Evolutionary conservation across 768 basidiomycete species (phyloP).

Genomic region (Lactarius hatsudake): DNA sequence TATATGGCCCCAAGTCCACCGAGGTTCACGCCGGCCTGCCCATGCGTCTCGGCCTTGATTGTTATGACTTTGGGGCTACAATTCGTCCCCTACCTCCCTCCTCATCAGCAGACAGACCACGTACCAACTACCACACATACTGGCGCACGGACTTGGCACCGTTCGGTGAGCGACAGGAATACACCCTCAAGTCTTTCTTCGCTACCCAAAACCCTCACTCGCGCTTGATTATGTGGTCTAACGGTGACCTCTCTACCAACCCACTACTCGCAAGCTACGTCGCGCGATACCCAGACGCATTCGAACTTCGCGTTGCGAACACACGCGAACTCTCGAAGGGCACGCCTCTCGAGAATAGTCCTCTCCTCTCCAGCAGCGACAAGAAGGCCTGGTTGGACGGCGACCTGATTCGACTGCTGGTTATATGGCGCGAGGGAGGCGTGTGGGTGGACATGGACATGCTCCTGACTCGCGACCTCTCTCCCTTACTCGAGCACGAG

Average conservation of each 20-base stretch:
- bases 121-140: constrained; percentile 83
- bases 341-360: constrained; percentile 71
- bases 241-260: constrained; percentile 65
- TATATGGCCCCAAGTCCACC: constrained; percentile 63
- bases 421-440: constrained; percentile 88
- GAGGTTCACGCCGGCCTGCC: constrained; percentile 80
- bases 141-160: constrained; percentile 88
- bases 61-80: constrained; percentile 90
- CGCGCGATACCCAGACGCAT: constrained; percentile 60
- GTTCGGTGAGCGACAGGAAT: constrained; percentile 80
- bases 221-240: constrained; percentile 89
- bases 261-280: constrained; percentile 60
- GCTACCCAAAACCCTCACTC: constrained; percentile 76
- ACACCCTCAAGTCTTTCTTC: constrained; percentile 91
- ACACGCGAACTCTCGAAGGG: constrained; percentile 63
- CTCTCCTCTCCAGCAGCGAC: constrained; percentile 60
- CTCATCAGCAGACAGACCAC: constrained; percentile 36
- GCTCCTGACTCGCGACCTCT: constrained; percentile 81
- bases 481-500: constrained; percentile 87
- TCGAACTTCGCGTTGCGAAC: constrained; percentile 69
- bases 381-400: constrained; percentile 92
- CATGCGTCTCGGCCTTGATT: constrained; percentile 79
- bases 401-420: constrained; percentile 80
- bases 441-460: constrained; percentile 99
- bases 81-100: constrained; percentile 39